Evolutionary conservation across 2,329 filamentous ascomycete genomes (phyloP), one percentile per base, ranked within the genome.

Genomic region (Aspergillus hiratsukae): DNA sequence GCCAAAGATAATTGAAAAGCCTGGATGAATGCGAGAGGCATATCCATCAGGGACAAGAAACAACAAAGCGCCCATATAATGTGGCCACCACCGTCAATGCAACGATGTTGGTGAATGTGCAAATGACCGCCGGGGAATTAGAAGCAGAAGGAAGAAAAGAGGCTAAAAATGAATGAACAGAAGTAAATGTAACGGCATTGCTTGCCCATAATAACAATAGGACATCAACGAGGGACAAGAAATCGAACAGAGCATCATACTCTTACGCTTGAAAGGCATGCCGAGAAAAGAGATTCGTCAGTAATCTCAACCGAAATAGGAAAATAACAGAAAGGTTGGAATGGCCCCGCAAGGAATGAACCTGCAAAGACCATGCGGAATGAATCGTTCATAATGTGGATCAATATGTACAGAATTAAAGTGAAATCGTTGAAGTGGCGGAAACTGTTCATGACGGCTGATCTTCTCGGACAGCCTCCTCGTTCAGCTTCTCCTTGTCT

Each of bases 401-500:
- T 48, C 28, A 55, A 46, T 60, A 61, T 58, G 58, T 61, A 60
- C 51, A 61, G 51, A 35, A 49, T 25, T 21, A 46, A 45, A 46
- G 53, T 46, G 40, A 41, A 43, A 60, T 50, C 63, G 62, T 51
- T 53, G 52, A 52, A 52, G 28, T 56, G 58, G 48, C 55, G 59
- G 51, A 55, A 52, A 52, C 59, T 58, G 63, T 37, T 64, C 63
- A 62, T 64, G 59, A 55, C 46, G 59, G 61, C 54, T 53, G 57
- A 57, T 71, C 64, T 55, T 66, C 51, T 40, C 59, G 57, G 52
- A 60, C 43, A 43, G 57, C 43, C 53, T 64, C 58, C 35, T 61
- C 61, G 35, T 58, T 55, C 43, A 61, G 31, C 61, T 70, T 72
- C 48, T 74, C 69, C 58, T 77, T 79, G 52, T 79, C 78, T 62